These are phyloP conservation scores for Arabidopsis suecica DNA, from an alignment of 345 rosid genomes.

Conservation along the genomic window DNA sequence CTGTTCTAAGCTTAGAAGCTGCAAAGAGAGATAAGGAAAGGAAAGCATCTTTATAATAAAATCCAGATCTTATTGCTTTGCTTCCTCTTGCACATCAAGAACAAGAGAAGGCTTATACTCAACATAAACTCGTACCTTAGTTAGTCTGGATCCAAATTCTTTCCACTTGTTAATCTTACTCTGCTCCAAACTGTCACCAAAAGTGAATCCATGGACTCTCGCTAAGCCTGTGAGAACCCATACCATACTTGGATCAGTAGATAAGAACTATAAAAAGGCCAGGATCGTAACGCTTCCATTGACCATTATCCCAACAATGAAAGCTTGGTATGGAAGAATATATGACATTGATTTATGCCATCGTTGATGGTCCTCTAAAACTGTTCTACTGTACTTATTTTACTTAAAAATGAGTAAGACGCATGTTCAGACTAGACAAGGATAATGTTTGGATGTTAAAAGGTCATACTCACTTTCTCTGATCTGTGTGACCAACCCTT, in stretches of 20 bases:
- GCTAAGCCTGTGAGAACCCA: slow-evolving; percentile 67
- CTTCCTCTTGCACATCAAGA: slow-evolving; percentile 2
- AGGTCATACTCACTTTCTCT: slow-evolving; percentile 80
- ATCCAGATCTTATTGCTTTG: neutral
- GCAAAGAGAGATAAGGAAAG: slow-evolving; percentile 17
- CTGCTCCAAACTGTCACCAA: slow-evolving; percentile 89
- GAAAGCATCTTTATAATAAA: too few relatives aligned
- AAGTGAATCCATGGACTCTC: slow-evolving; percentile 93
- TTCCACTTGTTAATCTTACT: slow-evolving; percentile 70
- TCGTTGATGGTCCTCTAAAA: neutral
- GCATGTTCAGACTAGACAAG: slow-evolving; percentile 6
- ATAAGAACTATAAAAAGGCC: neutral
- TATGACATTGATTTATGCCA: neutral
- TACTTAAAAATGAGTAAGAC: neutral
- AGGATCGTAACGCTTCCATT: neutral
- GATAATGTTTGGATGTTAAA: slow-evolving; percentile 14
- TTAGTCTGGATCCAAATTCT: slow-evolving; percentile 68
- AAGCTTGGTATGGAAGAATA: slow-evolving; percentile 3
- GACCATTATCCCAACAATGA: neutral
- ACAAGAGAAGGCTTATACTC: slow-evolving; percentile 12
- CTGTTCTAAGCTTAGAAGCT: slow-evolving; percentile 74
- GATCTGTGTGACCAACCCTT: slow-evolving; percentile 88
- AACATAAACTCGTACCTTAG: slow-evolving; percentile 56
- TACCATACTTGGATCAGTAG: neutral
- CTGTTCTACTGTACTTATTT: neutral